These are phyloP conservation scores for Fusarium pseudoanthophilum DNA, from an alignment of 2,329 filamentous ascomycete species.

Conservation along the genomic window DNA sequence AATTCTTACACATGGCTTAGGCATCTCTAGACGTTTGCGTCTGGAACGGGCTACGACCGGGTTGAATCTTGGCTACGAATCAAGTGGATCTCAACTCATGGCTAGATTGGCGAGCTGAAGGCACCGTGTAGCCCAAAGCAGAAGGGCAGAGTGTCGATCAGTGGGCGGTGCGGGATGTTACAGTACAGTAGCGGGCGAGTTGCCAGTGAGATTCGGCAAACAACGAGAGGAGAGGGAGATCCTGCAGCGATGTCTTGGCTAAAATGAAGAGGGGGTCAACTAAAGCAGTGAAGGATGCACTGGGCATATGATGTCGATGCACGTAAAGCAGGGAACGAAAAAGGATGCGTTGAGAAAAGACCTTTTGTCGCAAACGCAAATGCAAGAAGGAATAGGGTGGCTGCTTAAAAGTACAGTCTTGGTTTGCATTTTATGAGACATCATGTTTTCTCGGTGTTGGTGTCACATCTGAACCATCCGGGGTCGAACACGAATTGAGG, in stretches of 20 bases:
- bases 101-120: slow-evolving; percentile 36
- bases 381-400: background rate
- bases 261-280: background rate
- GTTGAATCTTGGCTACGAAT: background rate
- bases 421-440: slow-evolving; percentile 26
- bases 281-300: background rate
- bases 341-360: slow-evolving; percentile 10
- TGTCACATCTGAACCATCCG: slow-evolving; percentile 11
- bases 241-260: slow-evolving; percentile 16
- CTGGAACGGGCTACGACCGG: slow-evolving; percentile 1
- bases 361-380: background rate
- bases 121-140: background rate
- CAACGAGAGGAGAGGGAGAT: slow-evolving; percentile 8
- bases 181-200: background rate
- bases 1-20: background rate
- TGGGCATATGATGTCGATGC: background rate
- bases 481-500: slow-evolving; percentile 16
- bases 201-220: slow-evolving; percentile 1
- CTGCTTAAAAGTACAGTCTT: background rate
- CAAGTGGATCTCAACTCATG: background rate
- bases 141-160: slow-evolving; percentile 17
- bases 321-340: background rate
- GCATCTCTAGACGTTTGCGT: background rate
- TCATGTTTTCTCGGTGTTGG: slow-evolving; percentile 24
- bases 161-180: background rate